Evolutionary conservation across 306 rosid genomes (phyloP), one percentile per base, ranked within the genome.

Genomic region (Cucumis cinereus): DNA sequence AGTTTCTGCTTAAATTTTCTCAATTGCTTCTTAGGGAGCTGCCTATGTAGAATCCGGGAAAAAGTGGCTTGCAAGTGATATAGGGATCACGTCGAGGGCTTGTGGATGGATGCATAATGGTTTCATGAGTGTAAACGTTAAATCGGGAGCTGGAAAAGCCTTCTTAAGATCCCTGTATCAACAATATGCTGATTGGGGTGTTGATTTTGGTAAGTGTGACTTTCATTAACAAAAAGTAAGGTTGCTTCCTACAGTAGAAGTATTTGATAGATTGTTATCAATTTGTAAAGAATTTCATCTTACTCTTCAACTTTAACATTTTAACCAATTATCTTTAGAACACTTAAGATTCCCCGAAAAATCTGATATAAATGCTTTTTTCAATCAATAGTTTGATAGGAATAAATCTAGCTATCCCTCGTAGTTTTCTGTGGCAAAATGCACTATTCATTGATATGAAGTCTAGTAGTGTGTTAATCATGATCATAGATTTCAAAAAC

Each of bases 171-270:
- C 99, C 58, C 95, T 94, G 26, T 83, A 92, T 85, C 73, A 45
- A 69, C 99, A 94, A 84, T 92, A 90, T 87, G 93, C 95, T 47
- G 85, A 79, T 8, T 94, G 99, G 99, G 99, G 96, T 72, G 96
- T 94, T 88, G 96, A 92, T 87, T 78, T 92, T 58, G 96, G 99
- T 94, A 90, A 84, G 23, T 54, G 16, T 22, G 47, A 81, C 74
- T 36, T 53, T 78, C 58, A 60, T 43, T 79, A n/a, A 73, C 40
- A 47, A 70, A 75, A 78, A 61, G 22, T 20, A 24, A 23, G 74
- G 22, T 41, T 13, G 8, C 56, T 69, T 43, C 56, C n/a, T 10
- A 20, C 52, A n/a, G 43, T 62, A 36, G 4, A 66, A 35, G 50
- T 17, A 35, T 64, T 38, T 10, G 28, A 38, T 1, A 10, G 40